phyloP scores from a whole-genome alignment of 768 basidiomycete species.

The Paxillus rubicundulus region DNA sequence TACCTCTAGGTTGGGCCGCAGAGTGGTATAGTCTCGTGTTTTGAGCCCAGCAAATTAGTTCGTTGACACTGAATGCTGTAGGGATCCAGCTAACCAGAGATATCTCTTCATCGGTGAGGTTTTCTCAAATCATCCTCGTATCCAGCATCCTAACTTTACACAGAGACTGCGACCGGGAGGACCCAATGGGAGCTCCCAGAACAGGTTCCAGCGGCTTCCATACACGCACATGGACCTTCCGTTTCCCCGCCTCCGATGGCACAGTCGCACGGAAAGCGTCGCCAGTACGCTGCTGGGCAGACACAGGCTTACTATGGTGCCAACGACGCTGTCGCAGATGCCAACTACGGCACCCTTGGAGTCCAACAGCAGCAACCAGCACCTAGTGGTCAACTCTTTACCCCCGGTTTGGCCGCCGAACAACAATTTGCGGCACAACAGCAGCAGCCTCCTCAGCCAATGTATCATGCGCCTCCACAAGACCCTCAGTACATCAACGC shows the following conservation, averaged over 20 bases:
- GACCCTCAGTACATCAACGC: slow-evolving; percentile 45
- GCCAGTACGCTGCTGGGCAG: slow-evolving; percentile 93
- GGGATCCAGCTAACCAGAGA: slow-evolving; percentile 78
- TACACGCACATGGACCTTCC: slow-evolving; percentile 40
- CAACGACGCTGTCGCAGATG: slow-evolving; percentile 44
- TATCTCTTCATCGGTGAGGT: slow-evolving; percentile 86
- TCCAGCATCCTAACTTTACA: slow-evolving; percentile 11
- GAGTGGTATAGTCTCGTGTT: slow-evolving; percentile 64
- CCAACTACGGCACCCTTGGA: slow-evolving; percentile 39
- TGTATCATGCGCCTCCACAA: slow-evolving; percentile 46
- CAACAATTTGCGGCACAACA: slow-evolving; percentile 69
- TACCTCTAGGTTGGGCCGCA: slow-evolving; percentile 91
- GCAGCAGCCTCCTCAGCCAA: slow-evolving; percentile 40
- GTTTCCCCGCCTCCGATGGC: slow-evolving; percentile 41
- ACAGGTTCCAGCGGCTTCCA: slow-evolving; percentile 35
- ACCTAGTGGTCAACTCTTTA: slow-evolving; percentile 62
- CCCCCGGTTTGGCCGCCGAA: slow-evolving; percentile 75
- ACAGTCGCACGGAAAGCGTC: slow-evolving; percentile 61
- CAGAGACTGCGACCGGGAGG: slow-evolving; percentile 81
- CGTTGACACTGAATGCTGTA: slow-evolving; percentile 33
- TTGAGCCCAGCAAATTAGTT: neutral
- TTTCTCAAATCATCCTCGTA: slow-evolving; percentile 8
- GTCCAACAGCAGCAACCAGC: slow-evolving; percentile 38
- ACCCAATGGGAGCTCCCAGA: slow-evolving; percentile 88
- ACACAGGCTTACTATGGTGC: slow-evolving; percentile 82